phyloP scores from a whole-genome alignment of 1,284 basidiomycete genomes.

The Leccinum subatratum region DNA sequence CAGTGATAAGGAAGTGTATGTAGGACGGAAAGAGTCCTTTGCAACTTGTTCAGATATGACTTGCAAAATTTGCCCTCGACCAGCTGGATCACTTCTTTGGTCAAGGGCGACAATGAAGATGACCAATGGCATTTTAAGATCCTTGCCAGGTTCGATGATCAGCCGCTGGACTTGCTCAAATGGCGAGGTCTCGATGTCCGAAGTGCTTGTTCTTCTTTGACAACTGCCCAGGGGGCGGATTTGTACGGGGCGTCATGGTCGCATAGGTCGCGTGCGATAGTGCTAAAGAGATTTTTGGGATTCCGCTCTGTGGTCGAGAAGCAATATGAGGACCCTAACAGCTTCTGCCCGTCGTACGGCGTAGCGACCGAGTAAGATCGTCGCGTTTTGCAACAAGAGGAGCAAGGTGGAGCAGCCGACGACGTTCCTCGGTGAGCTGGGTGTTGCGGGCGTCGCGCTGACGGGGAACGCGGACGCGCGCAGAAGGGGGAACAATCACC shows the following conservation, averaged over 20 bases:
- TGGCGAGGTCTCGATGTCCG: too few species aligned
- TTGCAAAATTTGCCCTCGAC: background rate
- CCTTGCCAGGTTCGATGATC: background rate
- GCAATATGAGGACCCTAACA: background rate
- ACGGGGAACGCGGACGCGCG: constrained; percentile 54
- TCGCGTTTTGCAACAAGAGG: constrained; percentile 80
- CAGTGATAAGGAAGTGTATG: background rate
- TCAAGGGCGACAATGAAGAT: background rate
- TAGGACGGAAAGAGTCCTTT: background rate
- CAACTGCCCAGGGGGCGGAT: background rate
- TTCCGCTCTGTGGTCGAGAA: background rate
- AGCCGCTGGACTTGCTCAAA: background rate
- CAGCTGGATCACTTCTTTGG: background rate
- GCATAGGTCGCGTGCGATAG: background rate
- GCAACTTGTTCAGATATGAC: background rate
- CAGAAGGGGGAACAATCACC: constrained; percentile 63
- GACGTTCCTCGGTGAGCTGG: constrained; percentile 52
- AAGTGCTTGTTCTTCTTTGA: background rate
- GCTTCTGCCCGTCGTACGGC: background rate
- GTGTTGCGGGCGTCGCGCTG: constrained; percentile 63
- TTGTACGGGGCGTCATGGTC: background rate
- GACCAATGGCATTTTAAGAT: background rate
- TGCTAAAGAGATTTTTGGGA: background rate
- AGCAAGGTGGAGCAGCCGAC: constrained; percentile 60
- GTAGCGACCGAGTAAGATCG: too few species aligned